Evolutionary conservation across 805 yeast species (phyloP), one percentile per base, ranked within the genome.

Genomic region (Ascoidea asiatica): DNA sequence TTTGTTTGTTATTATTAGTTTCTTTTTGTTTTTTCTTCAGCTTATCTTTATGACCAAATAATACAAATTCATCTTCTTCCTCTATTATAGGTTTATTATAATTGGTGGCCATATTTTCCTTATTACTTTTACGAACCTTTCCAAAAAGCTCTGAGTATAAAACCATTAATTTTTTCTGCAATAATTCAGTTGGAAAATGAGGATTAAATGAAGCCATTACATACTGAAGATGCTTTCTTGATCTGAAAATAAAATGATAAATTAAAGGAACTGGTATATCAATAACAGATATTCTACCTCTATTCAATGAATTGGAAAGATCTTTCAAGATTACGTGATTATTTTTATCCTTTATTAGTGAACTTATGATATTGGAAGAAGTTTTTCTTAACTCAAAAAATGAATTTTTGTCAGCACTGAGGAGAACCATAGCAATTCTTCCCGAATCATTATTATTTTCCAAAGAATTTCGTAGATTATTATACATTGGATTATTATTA

Each of bases 231-330:
- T 74, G 73, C 19, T 63, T 64, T 47, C 75, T 79, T 33, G 85
- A 75, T 60, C 85, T 88, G 66, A 77, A 89, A 20, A 88, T 71
- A 56, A 89, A 92, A 62, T 88, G 96, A 48, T 77, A 73, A 8
- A 90, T 70, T 22, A 70, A 58, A 0, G 73, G 63, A 5, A 70
- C 72, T 3, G 69, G 66, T 15, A 69, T 55, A 37, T 62, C 23
- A 22, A 19, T 19, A 21, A n/a, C 19, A 21, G 15, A 40, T 29
- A 15, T 37, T 40, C 21, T 29, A 19, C 19, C 17, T 33, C 21
- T 17, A 21, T 18, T 46, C 21, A 5, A 13, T 5, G 2, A 6
- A 18, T 19, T 29, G 15, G 4, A 8, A 29, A 29, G 15, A 29
- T 29, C 15, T 29, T 29, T 15, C 2, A 8, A 8, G 15, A 3